Percentiles rank a stretch among this genome's conserved stretches.
These are phyloP conservation scores for Sclerotinia borealis DNA, from an alignment of 2,329 filamentous ascomycete genomes.

Conservation along the genomic window DNA sequence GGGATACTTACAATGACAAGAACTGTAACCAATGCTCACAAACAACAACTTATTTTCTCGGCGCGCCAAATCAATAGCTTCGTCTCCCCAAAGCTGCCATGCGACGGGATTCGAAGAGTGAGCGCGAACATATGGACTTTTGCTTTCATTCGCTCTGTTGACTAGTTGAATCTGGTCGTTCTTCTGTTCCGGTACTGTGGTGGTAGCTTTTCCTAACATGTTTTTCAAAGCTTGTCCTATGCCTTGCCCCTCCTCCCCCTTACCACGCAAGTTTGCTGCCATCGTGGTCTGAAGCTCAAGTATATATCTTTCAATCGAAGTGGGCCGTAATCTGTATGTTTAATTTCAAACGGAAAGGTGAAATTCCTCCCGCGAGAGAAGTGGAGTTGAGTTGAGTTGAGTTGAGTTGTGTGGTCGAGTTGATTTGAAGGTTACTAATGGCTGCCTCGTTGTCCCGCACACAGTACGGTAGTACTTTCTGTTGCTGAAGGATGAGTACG, in stretches of 20 bases:
- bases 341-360: not conserved
- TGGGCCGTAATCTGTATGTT: not conserved
- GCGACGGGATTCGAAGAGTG: constrained; percentile 78
- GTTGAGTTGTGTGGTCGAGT: not conserved
- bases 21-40: constrained; percentile 88
- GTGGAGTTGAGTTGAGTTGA: not conserved
- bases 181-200: constrained; percentile 14
- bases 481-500: not conserved
- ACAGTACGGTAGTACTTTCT: not conserved
- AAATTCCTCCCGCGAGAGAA: not conserved
- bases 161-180: constrained; percentile 33
- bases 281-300: constrained; percentile 22
- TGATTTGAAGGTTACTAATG: not conserved
- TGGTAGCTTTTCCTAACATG: constrained; percentile 5
- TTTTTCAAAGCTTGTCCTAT: constrained; percentile 25
- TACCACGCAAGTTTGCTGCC: constrained; percentile 25
- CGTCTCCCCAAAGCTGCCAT: constrained; percentile 84
- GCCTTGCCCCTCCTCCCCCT: constrained; percentile 21
- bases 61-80: constrained; percentile 70
- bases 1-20: constrained; percentile 75
- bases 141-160: constrained; percentile 55
- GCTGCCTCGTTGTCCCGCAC: not conserved
- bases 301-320: not conserved
- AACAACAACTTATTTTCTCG: constrained; percentile 84
- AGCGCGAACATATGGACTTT: constrained; percentile 63